Base-by-base conservation (phyloP, 495 filamentous ascomycete genomes). In the Clavariopsis aquatica region DNA sequence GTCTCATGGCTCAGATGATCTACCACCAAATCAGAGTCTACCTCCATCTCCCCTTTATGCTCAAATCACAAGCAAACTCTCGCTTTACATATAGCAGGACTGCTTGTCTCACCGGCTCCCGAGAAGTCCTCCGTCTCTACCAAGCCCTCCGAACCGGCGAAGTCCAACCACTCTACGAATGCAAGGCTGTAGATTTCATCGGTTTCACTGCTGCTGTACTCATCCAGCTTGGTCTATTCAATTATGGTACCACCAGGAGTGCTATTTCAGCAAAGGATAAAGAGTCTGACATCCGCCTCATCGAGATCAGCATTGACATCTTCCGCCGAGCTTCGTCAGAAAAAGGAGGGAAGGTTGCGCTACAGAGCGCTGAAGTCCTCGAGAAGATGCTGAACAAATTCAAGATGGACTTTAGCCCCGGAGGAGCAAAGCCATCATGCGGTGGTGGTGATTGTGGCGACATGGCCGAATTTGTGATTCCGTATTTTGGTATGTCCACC, bases 31-130 rank as follows among this genome's bases (percentile, higher is more conserved):
- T 77, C 22, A 72, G 78, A 1, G 73, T 79, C 38, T 65, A 82
- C 49, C 74, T 85, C 5, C 83, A 85, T 63, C 71, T 85, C 8
- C 83, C 83, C 0, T 82, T 79, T 65, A 83, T 85, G 80, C 71
- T 85, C 12, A 79, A 80, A 64, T 78, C 80, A 4, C 67, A 75
- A 24, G 70, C 69, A 6, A 78, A 83, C 52, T 68, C 69, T 19
- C 73, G 70, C 20, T 83, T 74, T 60, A 70, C 74, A 12, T 76
- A 75, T 57, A 79, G 73, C 59, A 74, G 76, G 19, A 69, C 66
- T 6, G 76, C 73, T 26, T 79, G 83, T 9, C 61, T 85, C 1
- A 76, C 81, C 45, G 77, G 80, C 5, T 75, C 83, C 5, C 72
- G 82, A n/a, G 74, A 78, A 38, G 74, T 80, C 31, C 70, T 85